A percentile compares a stretch with the other conserved stretches of the same genome.
These are phyloP conservation scores for Arxiozyma bovina DNA, from an alignment of 1,139 yeast species.

Conservation along the genomic window DNA sequence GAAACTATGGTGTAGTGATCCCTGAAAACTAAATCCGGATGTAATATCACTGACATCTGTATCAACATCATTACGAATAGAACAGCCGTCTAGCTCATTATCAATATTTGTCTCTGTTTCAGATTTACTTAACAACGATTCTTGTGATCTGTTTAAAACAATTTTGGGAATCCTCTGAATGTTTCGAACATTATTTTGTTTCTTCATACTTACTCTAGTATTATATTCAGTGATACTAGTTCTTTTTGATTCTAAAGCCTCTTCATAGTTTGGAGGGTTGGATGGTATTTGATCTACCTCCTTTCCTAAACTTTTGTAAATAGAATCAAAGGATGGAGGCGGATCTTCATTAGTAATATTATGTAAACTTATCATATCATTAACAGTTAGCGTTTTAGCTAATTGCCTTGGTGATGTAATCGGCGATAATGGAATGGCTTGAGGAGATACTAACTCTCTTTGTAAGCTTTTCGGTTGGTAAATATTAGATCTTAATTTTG, in stretches of 20 bases:
- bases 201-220: not conserved
- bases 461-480: conserved; percentile 47
- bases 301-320: conserved; percentile 14
- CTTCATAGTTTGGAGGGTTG: conserved; percentile 34
- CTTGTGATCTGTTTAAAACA: conserved; percentile 20
- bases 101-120: conserved; percentile 7
- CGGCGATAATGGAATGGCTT: conserved; percentile 49
- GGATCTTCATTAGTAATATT: conserved; percentile 1
- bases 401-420: conserved; percentile 26
- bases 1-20: conserved; percentile 24
- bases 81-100: conserved; percentile 7
- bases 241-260: conserved; percentile 17
- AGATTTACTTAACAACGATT: conserved; percentile 10
- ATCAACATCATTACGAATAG: conserved; percentile 13
- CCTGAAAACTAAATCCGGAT: conserved; percentile 30
- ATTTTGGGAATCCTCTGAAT: conserved; percentile 15
- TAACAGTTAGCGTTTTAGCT: conserved; percentile 5
- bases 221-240: conserved; percentile 12
- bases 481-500: conserved; percentile 40
- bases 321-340: conserved; percentile 24
- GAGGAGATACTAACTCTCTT: conserved; percentile 46
- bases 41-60: conserved; percentile 31
- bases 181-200: not conserved
- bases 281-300: conserved; percentile 28
- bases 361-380: not conserved